Evolutionary conservation across 768 basidiomycete species (phyloP), one percentile per base, ranked within the genome.

Genomic region (Auricularia auricula-judae): DNA sequence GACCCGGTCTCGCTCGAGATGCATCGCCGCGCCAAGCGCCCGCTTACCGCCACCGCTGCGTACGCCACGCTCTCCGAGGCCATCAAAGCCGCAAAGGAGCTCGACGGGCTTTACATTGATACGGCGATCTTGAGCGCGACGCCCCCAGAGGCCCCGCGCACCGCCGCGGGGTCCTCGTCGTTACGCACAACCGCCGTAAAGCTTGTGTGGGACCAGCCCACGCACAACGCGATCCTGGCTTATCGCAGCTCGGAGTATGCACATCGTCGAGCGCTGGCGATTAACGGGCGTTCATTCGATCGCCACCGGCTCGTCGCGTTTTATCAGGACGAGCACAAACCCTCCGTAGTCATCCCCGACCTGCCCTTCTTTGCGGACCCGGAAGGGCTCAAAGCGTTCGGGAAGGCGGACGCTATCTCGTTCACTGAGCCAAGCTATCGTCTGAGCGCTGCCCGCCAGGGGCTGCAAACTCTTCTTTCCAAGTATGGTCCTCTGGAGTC

Each of bases 401-500:
- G 18, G 1, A 8, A 18, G 11, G 47, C 47, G 8, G 47, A 51
- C 14, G 11, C 47, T 10, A 21, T 51, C 47, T 10, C 47, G 18
- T 51, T 51, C 47, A 18, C 47, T 5, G 18, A 8, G 18, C 18
- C 47, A 1, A 18, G 18, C 21, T 51, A 51, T 18, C 11, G 18
- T 8, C 11, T 51, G 47, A 18, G 18, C 47, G 47, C 14, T 18
- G 47, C 47, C 5, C 47, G 47, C 47, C 10, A 4, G 47, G 47
- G 47, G 10, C 47, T 51, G 47, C 14, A 16, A 5, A 18, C 47
- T 10, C 47, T 74, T 10, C 68, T 89, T 16, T 74, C 67, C 10
- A 42, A 67, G 18, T 75, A 71, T 61, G 81, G 81, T 1, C 67
- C 74, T 1, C 63, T 83, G 4, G 76, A 79, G 35, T 65, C 73